Evolutionary conservation across 164 flowering plant species (phyloP), one percentile per base, ranked within the genome.

Genomic region (Buxus sempervirens): DNA sequence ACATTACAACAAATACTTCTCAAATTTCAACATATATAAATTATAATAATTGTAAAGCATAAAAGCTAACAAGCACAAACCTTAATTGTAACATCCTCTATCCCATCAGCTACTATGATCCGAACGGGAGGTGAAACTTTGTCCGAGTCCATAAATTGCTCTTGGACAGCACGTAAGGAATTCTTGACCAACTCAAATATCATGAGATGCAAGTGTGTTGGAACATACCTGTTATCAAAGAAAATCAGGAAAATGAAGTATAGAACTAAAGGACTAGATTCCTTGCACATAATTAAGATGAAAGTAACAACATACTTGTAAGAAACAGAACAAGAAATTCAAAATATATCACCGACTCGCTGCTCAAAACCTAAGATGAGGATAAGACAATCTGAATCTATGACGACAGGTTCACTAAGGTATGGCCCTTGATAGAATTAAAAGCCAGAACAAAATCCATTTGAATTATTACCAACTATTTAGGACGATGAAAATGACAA

Each of bases 71-170:
- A 56, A 61, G 20, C 22, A 27, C 67, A 48, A 64, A 82, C 98
- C 93, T 93, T 93, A 59, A 96, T 96, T 7, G 99, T 96, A 42
- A 93, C 98, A 81, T 96, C 99, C 76, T 96, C 99, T 58, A 88
- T 67, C 56, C 99, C 98, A 77, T 93, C 98, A 64, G 99, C 97
- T 64, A 96, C 97, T 59, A 93, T 84, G 53, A 96, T 91, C 71
- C 96, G 83, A 75, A 96, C 20, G 13, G 95, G 90, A 56, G 92
- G 98, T 38, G 93, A 78, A 68, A 88, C 82, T 81, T 85, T 85
- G 72, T 96, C 93, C 2, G 93, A 89, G 70, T 95, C 88, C 90
- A 93, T 79, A 68, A 59, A 96, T 16, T 82, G 78, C 78, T 96
- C 99, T 83, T 91, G 90, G 54, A 96, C 98, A 66, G 99, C 99